These are phyloP conservation scores for Flueggea neowawraea DNA, from an alignment of 441 rosid species.

Conservation along the genomic window DNA sequence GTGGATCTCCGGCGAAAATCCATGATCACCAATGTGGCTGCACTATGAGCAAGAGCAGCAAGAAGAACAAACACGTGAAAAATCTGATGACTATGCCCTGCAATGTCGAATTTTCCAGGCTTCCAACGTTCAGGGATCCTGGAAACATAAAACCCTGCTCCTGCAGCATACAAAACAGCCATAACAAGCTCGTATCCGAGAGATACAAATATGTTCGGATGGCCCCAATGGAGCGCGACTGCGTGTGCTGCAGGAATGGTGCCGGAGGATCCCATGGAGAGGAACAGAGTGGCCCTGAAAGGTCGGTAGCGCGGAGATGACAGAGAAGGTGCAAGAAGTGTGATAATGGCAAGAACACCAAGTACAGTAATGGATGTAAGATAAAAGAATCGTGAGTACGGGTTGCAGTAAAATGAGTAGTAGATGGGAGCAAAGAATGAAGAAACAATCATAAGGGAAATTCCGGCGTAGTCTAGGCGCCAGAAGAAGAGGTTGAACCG, in stretches of 20 bases:
- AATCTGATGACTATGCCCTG: constrained; percentile 91
- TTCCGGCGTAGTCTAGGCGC: constrained; percentile 95
- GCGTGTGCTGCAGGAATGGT: constrained; percentile 77
- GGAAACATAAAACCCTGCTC: constrained; percentile 57
- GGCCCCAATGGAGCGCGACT: constrained; percentile 52
- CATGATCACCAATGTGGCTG: constrained; percentile 59
- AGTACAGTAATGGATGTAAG: constrained; percentile 58
- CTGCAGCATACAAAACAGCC: constrained; percentile 51
- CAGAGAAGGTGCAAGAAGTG: constrained; percentile 67
- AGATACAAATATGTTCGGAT: constrained; percentile 50
- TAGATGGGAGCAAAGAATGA: constrained; percentile 89
- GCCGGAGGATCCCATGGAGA: constrained; percentile 81
- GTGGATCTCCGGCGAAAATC: constrained; percentile 62
- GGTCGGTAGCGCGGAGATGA: constrained; percentile 56
- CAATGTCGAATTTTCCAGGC: constrained; percentile 87
- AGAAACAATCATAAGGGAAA: constrained; percentile 77
- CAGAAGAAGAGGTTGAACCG: constrained; percentile 78
- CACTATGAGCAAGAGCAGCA: constrained; percentile 75
- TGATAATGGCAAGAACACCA: constrained; percentile 59
- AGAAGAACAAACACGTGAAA: constrained; percentile 84
- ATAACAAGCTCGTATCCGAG: constrained; percentile 62
- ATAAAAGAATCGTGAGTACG: constrained; percentile 48
- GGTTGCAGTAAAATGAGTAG: constrained; percentile 73
- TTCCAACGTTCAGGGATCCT: constrained; percentile 91
- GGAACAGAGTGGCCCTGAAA: constrained; percentile 70